Evolutionary conservation across 805 yeast species (phyloP), one percentile per base, ranked within the genome.

Genomic region (Wickerhamia fluorescens): DNA sequence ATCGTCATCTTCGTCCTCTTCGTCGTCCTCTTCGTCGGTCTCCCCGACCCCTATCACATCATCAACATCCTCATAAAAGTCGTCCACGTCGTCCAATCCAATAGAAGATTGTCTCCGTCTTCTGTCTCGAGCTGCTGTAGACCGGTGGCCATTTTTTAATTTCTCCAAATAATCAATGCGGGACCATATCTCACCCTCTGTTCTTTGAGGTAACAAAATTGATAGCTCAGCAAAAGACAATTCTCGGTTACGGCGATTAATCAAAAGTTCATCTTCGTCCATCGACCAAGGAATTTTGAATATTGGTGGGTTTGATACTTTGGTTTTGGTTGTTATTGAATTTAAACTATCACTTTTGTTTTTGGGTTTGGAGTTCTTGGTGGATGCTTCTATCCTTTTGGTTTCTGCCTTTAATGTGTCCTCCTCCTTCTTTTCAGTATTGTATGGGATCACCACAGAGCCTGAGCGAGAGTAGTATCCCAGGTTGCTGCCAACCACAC

Each of bases 261-360:
- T 67, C 24, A 73, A 43, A 21, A 85, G 51, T 37, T 77, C 81
- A 53, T 85, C 94, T 52, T 85, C 94, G 29, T 82, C 92, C 43
- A 59, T 55, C 2, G 71, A 54, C 76, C 76, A 71, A 1, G 71
- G 66, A 21, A 63, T 51, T 25, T 44, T 38, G 35, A 49, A 47
- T 6, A 46, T 43, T 5, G 54, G 53, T 6, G 40, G 18, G 30
- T 26, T 29, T 16, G 30, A 31, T 12, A 18, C 19, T 15, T 16
- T 20, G 5, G 25, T 8, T 16, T 28, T 28, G 14, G 25, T 3
- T 7, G 20, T 6, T 11, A 20, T 0, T 10, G 28, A 8, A 20
- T 16, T 9, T 21, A 29, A 33, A 13, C 11, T 12, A 4, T 24
- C 33, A 5, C 23, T 12, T 25, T 29, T 33, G 25, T 33, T 36